Evolutionary conservation across 805 yeast genomes (phyloP).

Genomic region (Yamadazyma tumulicola): DNA sequence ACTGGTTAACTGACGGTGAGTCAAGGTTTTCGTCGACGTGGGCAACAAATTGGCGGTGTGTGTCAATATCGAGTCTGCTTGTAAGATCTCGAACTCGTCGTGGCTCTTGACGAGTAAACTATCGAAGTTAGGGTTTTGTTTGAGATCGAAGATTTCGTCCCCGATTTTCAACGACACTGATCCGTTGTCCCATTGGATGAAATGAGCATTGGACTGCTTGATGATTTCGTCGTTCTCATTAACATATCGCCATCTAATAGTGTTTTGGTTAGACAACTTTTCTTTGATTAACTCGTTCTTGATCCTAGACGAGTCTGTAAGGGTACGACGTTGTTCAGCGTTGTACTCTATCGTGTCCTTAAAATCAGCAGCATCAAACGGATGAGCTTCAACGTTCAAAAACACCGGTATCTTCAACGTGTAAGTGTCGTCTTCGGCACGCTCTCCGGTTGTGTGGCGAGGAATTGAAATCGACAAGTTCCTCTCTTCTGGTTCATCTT

Average conservation of each 20-base stretch:
- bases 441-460: conserved; percentile 45
- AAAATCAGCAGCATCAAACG: conserved; percentile 75
- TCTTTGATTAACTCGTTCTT: conserved; percentile 52
- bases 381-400: conserved; percentile 75
- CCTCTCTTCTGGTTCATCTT: conserved; percentile 30
- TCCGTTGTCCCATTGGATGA: conserved; percentile 95
- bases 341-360: conserved; percentile 45
- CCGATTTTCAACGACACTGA: conserved; percentile 82
- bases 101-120: conserved; percentile 69
- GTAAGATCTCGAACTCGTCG: conserved; percentile 67
- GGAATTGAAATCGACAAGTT: conserved; percentile 40
- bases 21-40: conserved; percentile 80
- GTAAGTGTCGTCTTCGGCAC: conserved; percentile 35
- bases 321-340: conserved; percentile 19
- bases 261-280: conserved; percentile 71
- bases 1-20: conserved; percentile 75
- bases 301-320: conserved; percentile 38
- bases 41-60: conserved; percentile 78
- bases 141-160: conserved; percentile 78
- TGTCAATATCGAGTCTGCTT: conserved; percentile 60
- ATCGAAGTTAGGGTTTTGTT: conserved; percentile 61
- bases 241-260: conserved; percentile 92
- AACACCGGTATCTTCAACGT: conserved; percentile 77
- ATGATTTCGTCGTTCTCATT: conserved; percentile 67
- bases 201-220: conserved; percentile 85